Evolutionary conservation across 176 grass and related monocot species (phyloP).

Genomic region (Eremochloa ophiuroides): DNA sequence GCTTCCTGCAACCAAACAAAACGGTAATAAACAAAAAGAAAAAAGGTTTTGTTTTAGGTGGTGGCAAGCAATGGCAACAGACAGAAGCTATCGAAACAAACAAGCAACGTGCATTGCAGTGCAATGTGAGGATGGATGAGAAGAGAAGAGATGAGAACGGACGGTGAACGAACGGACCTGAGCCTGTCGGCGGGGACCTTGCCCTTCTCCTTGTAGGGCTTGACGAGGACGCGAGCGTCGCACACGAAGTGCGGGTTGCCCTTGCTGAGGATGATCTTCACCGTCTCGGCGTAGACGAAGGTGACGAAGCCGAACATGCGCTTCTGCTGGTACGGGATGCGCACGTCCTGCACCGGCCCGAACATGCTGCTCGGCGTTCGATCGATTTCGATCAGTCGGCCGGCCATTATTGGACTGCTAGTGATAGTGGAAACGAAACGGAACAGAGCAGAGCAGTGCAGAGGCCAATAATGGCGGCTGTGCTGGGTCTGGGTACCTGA

Average conservation of each 20-base stretch:
- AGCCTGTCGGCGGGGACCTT: constrained; percentile 76
- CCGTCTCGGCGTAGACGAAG: constrained; percentile 70
- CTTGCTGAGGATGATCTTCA: constrained; percentile 57
- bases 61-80: too few species aligned
- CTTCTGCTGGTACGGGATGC: constrained; percentile 89
- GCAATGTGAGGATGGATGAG: background rate
- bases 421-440: background rate
- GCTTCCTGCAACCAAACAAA: constrained; percentile 24
- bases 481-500: constrained; percentile 41
- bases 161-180: constrained; percentile 66
- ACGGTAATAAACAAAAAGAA: background rate
- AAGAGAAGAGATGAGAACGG: too few species aligned
- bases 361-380: constrained; percentile 51
- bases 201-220: constrained; percentile 97
- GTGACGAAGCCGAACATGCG: constrained; percentile 95
- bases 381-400: background rate
- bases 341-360: constrained; percentile 81
- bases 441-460: background rate
- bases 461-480: background rate
- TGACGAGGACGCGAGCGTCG: constrained; percentile 82
- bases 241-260: constrained; percentile 86
- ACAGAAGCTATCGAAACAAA: background rate
- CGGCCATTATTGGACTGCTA: constrained; percentile 11
- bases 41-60: too few species aligned
- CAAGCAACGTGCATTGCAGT: background rate